Percentiles rank a stretch among this genome's conserved stretches.
phyloP scores from a whole-genome alignment of 106 monocot genomes.

The Dendrobium huoshanense region DNA sequence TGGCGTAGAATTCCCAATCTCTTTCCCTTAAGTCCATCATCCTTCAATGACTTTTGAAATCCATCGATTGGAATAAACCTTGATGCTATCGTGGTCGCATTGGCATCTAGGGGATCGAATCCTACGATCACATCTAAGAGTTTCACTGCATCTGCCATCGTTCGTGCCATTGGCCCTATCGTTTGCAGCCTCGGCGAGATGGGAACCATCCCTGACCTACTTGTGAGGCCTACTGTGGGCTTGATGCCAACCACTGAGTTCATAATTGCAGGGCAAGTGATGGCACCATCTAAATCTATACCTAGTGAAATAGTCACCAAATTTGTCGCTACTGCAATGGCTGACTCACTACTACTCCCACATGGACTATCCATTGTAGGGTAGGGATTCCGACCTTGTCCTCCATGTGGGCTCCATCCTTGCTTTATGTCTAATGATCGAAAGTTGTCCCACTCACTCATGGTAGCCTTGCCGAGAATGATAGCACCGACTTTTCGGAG shows the following conservation, averaged over 20 bases:
- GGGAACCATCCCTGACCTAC: neutral
- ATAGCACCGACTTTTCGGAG: conserved; percentile 52
- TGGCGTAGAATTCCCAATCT: conserved; percentile 48
- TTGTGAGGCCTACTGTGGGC: too few species aligned
- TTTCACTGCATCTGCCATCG: conserved; percentile 42
- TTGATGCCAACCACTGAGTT: conserved; percentile 1
- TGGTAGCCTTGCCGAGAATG: conserved; percentile 67
- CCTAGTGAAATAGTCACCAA: conserved; percentile 56
- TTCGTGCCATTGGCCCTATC: conserved; percentile 27
- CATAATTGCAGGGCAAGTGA: conserved; percentile 43
- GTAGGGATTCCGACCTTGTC: conserved; percentile 73
- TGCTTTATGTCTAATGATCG: conserved; percentile 21
- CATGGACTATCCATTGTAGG: conserved; percentile 37
- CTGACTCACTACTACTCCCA: conserved; percentile 69
- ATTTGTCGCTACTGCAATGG: conserved; percentile 74
- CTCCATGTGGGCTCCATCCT: conserved; percentile 64
- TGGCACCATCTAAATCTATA: conserved; percentile 63
- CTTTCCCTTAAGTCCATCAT: conserved; percentile 46
- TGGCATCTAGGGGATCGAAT: conserved; percentile 36
- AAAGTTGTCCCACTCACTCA: conserved; percentile 70
- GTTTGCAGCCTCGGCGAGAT: neutral
- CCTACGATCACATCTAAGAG: conserved; percentile 52
- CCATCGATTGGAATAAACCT: conserved; percentile 46
- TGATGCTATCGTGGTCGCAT: conserved; percentile 26
- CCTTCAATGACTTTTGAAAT: conserved; percentile 42